A percentile compares a stretch with the other conserved stretches of the same genome.
These are phyloP conservation scores for Halenospora varia DNA, from an alignment of 495 filamentous ascomycete species.

Conservation along the genomic window DNA sequence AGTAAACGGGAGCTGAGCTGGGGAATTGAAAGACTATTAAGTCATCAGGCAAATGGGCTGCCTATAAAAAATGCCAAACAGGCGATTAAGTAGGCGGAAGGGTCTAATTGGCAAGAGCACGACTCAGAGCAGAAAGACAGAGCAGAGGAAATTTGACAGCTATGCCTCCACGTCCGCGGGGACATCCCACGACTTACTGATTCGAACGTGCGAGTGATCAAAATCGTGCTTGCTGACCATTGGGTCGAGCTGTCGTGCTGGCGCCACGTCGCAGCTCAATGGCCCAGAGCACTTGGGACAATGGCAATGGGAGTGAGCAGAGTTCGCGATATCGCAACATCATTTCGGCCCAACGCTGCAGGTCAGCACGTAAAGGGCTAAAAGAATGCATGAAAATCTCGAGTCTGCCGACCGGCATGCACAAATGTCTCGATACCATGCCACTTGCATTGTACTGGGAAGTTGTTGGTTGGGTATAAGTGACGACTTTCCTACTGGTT, in stretches of 20 bases:
- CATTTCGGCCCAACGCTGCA: constrained; percentile 30
- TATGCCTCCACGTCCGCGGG: constrained; percentile 27
- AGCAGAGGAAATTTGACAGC: constrained; percentile 18
- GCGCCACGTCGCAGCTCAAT: constrained; percentile 50
- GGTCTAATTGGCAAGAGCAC: constrained; percentile 29
- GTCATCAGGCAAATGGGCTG: constrained; percentile 11
- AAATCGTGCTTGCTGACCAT: constrained; percentile 35
- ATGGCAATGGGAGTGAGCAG: constrained; percentile 15
- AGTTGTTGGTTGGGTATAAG: constrained; percentile 21
- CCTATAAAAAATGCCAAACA: constrained; percentile 19
- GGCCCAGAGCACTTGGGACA: constrained; percentile 17
- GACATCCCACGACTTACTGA: constrained; percentile 26
- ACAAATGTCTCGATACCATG: constrained; percentile 15
- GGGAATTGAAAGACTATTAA: not conserved
- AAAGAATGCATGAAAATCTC: constrained; percentile 17
- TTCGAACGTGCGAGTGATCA: constrained; percentile 39
- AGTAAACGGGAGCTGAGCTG: not conserved
- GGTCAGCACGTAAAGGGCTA: constrained; percentile 27
- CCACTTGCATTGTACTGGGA: constrained; percentile 17
- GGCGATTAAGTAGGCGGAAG: constrained; percentile 25
- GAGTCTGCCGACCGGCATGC: constrained; percentile 12
- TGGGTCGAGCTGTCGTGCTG: constrained; percentile 36
- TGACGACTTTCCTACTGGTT: constrained; percentile 24
- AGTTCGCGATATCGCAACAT: constrained; percentile 28
- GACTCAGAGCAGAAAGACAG: constrained; percentile 15